Conservation (phyloP, 306 rosid species). For the Ochetophila trinervis region DNA sequence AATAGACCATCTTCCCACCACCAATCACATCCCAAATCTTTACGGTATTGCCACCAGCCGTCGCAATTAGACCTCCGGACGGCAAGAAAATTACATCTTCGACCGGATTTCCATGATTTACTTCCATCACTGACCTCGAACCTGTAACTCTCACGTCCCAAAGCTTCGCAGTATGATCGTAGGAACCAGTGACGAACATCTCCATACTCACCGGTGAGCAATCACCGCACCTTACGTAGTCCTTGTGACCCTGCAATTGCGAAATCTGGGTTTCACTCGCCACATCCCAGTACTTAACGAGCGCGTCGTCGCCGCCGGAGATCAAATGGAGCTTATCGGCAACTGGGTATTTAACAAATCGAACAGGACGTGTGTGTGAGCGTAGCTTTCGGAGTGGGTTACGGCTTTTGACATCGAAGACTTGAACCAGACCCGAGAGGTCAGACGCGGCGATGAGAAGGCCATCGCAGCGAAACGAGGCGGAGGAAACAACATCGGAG, state of each 20-base stretch:
- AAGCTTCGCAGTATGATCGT: constrained; percentile 82
- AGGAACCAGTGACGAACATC: constrained; percentile 70
- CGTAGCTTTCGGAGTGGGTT: constrained; percentile 59
- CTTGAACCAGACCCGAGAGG: constrained; percentile 74
- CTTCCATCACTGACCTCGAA: constrained; percentile 40
- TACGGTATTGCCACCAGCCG: constrained; percentile 80
- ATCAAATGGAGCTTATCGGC: constrained; percentile 70
- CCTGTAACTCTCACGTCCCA: constrained; percentile 75
- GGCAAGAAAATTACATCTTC: constrained; percentile 81
- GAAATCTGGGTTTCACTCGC: constrained; percentile 37
- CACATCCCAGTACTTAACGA: constrained; percentile 85
- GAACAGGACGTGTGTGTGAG: constrained; percentile 73
- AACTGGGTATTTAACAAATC: constrained; percentile 60
- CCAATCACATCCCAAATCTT: constrained; percentile 87
- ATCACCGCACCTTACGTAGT: constrained; percentile 85
- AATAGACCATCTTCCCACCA: constrained; percentile 69
- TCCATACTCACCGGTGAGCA: constrained; percentile 64
- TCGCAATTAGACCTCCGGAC: constrained; percentile 66
- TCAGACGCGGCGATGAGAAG: constrained; percentile 79
- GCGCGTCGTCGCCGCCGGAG: constrained; percentile 87
- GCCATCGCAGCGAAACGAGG: constrained; percentile 76
- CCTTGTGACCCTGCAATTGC: constrained; percentile 62
- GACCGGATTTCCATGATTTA: constrained; percentile 72
- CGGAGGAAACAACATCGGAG: constrained; percentile 59
- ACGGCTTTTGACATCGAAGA: constrained; percentile 59